Evolutionary conservation across 352 stramenopile species (phyloP).

Genomic region (Globisporangium cylindrosporum): DNA sequence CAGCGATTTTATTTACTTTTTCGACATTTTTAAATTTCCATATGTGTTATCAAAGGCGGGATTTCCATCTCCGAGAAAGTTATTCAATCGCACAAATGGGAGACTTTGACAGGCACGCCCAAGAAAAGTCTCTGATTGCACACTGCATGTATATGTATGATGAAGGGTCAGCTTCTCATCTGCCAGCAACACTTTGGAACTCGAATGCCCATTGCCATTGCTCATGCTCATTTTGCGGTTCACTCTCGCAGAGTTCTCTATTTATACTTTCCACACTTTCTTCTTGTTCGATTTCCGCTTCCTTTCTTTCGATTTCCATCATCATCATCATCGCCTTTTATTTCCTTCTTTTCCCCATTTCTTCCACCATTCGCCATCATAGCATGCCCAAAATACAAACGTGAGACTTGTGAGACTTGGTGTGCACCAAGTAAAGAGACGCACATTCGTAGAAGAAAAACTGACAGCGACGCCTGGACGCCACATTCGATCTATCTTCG

Average conservation of each 20-base stretch:
- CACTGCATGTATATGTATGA: too few species aligned
- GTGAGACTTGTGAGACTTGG: neutral
- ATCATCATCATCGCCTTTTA: too few species aligned
- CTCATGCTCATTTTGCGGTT: too few species aligned
- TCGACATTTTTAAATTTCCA: too few species aligned
- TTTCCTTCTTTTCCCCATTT: neutral
- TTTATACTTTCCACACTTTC: neutral
- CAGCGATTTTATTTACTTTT: too few species aligned
- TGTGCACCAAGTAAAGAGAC: neutral
- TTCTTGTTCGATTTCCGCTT: neutral
- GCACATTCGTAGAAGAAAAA: neutral
- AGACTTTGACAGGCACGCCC: too few species aligned
- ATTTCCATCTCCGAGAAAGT: too few species aligned
- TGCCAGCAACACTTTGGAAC: neutral
- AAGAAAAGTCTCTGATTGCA: too few species aligned
- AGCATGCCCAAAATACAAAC: neutral
- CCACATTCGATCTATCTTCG: neutral
- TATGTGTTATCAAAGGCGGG: too few species aligned
- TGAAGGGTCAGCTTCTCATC: neutral
- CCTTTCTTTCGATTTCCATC: neutral
- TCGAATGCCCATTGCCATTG: too few species aligned
- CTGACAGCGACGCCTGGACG: neutral
- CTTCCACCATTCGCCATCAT: neutral
- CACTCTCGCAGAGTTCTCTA: neutral
- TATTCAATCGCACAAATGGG: too few species aligned